phyloP scores from a whole-genome alignment of 768 basidiomycete genomes.

The Termitomyces sp. region DNA sequence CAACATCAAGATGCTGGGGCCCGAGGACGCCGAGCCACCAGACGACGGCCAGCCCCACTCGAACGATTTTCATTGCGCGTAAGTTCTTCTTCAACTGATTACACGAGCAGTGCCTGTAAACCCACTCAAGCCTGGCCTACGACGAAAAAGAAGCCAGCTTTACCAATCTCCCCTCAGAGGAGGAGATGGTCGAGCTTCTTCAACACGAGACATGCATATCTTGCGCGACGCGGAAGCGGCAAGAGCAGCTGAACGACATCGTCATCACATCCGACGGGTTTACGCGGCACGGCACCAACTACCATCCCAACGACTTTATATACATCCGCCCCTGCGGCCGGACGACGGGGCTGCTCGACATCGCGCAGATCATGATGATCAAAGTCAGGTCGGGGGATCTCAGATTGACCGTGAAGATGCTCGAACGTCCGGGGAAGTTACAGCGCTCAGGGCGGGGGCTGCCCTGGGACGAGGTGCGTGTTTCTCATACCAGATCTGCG shows the following conservation, averaged over 20 bases:
- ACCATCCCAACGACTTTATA: constrained; percentile 58
- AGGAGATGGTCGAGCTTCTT: constrained; percentile 22
- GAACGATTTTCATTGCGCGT: constrained; percentile 58
- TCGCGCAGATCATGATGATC: constrained; percentile 52
- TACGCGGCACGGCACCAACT: constrained; percentile 35
- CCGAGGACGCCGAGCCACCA: constrained; percentile 38
- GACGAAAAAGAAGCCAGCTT: constrained; percentile 43
- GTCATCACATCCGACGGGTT: constrained; percentile 28
- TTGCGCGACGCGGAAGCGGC: constrained; percentile 33
- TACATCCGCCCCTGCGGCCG: constrained; percentile 37
- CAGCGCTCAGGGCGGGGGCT: not conserved
- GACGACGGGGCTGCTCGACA: constrained; percentile 30
- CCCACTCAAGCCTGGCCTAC: constrained; percentile 41
- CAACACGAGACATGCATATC: constrained; percentile 40
- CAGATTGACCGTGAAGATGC: constrained; percentile 31
- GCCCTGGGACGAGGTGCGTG: constrained; percentile 39
- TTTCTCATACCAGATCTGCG: not conserved
- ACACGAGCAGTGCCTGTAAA: not conserved
- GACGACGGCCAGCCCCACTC: constrained; percentile 34
- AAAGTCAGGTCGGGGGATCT: constrained; percentile 12
- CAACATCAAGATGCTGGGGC: constrained; percentile 36
- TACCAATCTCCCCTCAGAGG: constrained; percentile 33
- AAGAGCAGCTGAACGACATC: constrained; percentile 18
- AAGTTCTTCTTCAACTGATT: constrained; percentile 11
- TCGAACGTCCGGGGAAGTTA: constrained; percentile 33